Base-by-base conservation (phyloP, 495 filamentous ascomycete genomes). In the Lasiosphaeria miniovina region DNA sequence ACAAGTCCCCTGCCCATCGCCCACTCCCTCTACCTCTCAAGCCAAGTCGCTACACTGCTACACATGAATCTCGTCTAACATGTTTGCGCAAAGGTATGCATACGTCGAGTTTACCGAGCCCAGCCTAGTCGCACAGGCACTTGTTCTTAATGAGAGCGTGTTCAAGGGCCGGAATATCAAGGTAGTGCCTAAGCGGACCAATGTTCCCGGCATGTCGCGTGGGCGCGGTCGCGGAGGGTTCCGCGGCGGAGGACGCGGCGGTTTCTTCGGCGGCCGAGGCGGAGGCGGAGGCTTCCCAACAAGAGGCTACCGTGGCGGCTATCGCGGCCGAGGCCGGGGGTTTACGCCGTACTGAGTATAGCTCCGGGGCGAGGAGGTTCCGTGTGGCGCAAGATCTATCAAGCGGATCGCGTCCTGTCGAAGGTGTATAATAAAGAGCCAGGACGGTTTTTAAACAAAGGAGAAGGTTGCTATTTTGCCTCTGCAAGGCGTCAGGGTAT, bases 41-140 rank as follows among this genome's bases (percentile, higher is more conserved):
- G 34, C 35, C 11, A 40, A 7, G 36, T 0, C 41, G 35, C 46
- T 61, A 41, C 24, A 24, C 24, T 24, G 24, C 24, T 24, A 24
- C 24, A 24, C 24, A 24, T 24, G 24, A 24, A 24, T 24, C 24
- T 24, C 24, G 24, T 24, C 24, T 24, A 2, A 24, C 24, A 24
- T 24, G 24, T 24, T 24, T 24, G 24, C 24, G 24, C 24, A 67
- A 74, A 98, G 93, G 36, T 99, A 99, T 75, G 95, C 95, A 65
- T 99, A 99, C 75, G 95, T 99, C 58, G 95, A 99, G 74, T 99
- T 99, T 67, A 88, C 91, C 15, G 95, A 99, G 74, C 94, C 95
- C 35, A 90, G 86, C 71, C 81, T 96, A 36, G 93, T 99, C 57
- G 90, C 90, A 32, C 90, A 96, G 71, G 95, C 95, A 11, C 82